Conservation (phyloP, 2,329 filamentous ascomycete species). For the Berkeleyomyces rouxiae region DNA sequence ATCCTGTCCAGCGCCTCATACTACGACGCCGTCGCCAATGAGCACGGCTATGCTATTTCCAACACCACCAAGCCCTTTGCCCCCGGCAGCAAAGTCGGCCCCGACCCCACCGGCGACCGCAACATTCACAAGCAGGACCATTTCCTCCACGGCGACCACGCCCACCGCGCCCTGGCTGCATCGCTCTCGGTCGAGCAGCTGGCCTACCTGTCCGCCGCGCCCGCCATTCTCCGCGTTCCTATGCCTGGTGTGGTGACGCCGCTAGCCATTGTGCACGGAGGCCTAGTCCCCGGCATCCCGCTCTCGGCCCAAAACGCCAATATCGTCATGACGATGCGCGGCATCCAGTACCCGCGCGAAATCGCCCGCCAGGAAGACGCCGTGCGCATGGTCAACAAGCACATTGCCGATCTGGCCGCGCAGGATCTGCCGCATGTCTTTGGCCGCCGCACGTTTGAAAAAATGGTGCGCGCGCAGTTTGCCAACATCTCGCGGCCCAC, state of each 20-base stretch:
- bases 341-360: slow-evolving; percentile 40
- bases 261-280: slow-evolving; percentile 65
- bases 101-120: slow-evolving; percentile 15
- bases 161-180: slow-evolving; percentile 38
- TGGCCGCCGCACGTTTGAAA: slow-evolving; percentile 10
- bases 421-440: slow-evolving; percentile 2
- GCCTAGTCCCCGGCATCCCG: slow-evolving; percentile 59
- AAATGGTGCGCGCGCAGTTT: slow-evolving; percentile 11
- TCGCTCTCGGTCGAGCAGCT: slow-evolving; percentile 41
- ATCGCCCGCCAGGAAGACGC: slow-evolving; percentile 22
- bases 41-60: background rate
- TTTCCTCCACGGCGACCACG: slow-evolving; percentile 21
- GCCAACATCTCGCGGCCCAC: slow-evolving; percentile 7
- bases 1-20: slow-evolving; percentile 34
- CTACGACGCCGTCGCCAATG: slow-evolving; percentile 33
- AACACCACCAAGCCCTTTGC: slow-evolving; percentile 17
- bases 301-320: slow-evolving; percentile 58
- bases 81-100: slow-evolving; percentile 10
- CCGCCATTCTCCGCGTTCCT: slow-evolving; percentile 55
- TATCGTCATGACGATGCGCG: slow-evolving; percentile 85
- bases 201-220: slow-evolving; percentile 51
- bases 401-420: slow-evolving; percentile 10
- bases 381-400: slow-evolving; percentile 16
- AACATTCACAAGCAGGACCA: slow-evolving; percentile 18
- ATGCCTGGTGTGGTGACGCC: slow-evolving; percentile 36